These are phyloP conservation scores for Solanum chiquidenum DNA, from an alignment of 257 asterid species.

Conservation along the genomic window DNA sequence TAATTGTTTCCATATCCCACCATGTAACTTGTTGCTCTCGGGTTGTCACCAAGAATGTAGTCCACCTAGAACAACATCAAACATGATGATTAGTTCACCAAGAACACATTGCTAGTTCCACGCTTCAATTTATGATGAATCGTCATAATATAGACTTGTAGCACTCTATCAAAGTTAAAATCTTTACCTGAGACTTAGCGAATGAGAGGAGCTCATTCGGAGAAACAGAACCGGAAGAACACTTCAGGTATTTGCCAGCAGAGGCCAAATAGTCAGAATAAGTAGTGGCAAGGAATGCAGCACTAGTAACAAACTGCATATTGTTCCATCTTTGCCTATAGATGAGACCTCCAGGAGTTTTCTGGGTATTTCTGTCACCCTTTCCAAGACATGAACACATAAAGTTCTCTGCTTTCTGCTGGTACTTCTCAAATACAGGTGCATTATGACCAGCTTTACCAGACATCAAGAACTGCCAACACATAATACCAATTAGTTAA, in stretches of 20 bases:
- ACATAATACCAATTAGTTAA: not conserved
- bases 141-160: not conserved
- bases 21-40: conserved; percentile 98
- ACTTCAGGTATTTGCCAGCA: conserved; percentile 60
- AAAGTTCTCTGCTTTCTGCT: conserved; percentile 78
- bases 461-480: conserved; percentile 69
- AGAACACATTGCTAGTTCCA: not conserved
- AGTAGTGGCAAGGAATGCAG: conserved; percentile 74
- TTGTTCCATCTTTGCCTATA: conserved; percentile 96
- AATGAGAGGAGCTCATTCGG: conserved; percentile 68
- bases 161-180: not conserved
- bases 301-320: conserved; percentile 92
- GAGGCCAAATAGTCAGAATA: conserved; percentile 84
- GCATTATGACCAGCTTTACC: conserved; percentile 60
- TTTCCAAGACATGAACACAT: conserved; percentile 94
- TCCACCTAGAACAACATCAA: conserved; percentile 43
- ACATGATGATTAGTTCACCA: not conserved
- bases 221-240: conserved; percentile 45
- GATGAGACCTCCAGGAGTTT: conserved; percentile 86
- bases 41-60: conserved; percentile 94
- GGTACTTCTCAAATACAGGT: conserved; percentile 45
- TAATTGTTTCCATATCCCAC: conserved; percentile 90
- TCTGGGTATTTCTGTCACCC: conserved; percentile 64
- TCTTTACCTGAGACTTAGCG: conserved; percentile 78
- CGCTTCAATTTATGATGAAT: not conserved